phyloP scores from a whole-genome alignment of 108 stramenopile genomes.

The Halocafeteria seosinensis region DNA sequence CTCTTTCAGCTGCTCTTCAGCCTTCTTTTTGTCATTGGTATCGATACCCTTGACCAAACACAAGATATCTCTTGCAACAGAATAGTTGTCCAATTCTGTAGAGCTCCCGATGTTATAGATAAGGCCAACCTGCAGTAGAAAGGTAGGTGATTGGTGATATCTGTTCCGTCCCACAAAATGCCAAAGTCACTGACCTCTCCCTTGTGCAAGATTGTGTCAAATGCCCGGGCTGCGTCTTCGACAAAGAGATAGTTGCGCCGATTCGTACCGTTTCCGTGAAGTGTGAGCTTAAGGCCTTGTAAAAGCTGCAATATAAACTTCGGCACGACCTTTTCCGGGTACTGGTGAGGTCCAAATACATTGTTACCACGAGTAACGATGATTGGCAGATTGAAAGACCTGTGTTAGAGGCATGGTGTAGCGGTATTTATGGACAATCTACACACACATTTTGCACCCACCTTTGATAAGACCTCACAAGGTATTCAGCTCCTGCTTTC shows the following conservation, averaged over 20 bases:
- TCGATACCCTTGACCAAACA: conserved; percentile 46
- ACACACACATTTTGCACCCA: conserved; percentile 44
- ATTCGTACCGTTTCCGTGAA: conserved; percentile 87
- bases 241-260: conserved; percentile 91
- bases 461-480: conserved; percentile 61
- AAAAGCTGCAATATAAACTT: conserved; percentile 93
- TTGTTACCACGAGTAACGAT: conserved; percentile 96
- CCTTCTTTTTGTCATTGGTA: not conserved
- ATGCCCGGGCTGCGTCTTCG: conserved; percentile 83
- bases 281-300: conserved; percentile 60
- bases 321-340: conserved; percentile 95
- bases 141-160: too few species aligned
- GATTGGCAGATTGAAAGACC: conserved; percentile 66
- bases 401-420: too few species aligned
- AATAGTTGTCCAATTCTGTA: conserved; percentile 65
- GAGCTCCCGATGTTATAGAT: conserved; percentile 93
- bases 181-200: too few species aligned
- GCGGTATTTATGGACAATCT: conserved; percentile 26
- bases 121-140: too few species aligned
- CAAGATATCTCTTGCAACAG: conserved; percentile 64
- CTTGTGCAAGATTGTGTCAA: conserved; percentile 81
- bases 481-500: conserved; percentile 93
- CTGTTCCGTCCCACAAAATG: too few species aligned
- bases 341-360: conserved; percentile 96
- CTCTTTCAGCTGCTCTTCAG: conserved; percentile 40